These are phyloP conservation scores for Malassezia caprae DNA, from an alignment of 1,284 basidiomycete genomes.

Conservation along the genomic window DNA sequence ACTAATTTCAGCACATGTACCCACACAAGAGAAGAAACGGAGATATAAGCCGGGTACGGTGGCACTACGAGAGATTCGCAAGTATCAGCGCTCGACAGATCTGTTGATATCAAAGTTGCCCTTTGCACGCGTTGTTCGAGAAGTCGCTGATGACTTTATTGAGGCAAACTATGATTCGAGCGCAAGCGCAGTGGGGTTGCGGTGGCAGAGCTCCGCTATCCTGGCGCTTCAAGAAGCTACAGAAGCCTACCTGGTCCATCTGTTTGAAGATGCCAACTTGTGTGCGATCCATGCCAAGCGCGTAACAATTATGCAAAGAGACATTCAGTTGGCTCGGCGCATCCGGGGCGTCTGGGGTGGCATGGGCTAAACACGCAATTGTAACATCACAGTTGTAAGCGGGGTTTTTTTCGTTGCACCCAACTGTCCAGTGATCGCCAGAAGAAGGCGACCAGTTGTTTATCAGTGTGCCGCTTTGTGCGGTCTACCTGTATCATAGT, in stretches of 20 bases:
- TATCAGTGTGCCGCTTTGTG: slow-evolving; percentile 71
- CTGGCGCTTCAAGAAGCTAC: slow-evolving; percentile 47
- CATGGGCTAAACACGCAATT: slow-evolving; percentile 24
- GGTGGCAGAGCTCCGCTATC: slow-evolving; percentile 47
- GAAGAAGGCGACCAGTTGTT: slow-evolving; percentile 83
- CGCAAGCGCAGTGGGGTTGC: slow-evolving; percentile 30
- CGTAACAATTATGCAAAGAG: slow-evolving; percentile 47
- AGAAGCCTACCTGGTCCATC: slow-evolving; percentile 44
- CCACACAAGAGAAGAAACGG: slow-evolving; percentile 17
- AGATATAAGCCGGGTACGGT: slow-evolving; percentile 44
- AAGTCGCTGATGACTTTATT: slow-evolving; percentile 45
- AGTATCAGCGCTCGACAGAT: slow-evolving; percentile 46
- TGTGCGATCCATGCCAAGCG: slow-evolving; percentile 45
- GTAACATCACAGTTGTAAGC: slow-evolving; percentile 15
- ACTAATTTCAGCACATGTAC: neutral
- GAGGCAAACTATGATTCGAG: slow-evolving; percentile 32
- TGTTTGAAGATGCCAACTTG: slow-evolving; percentile 47
- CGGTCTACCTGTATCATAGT: slow-evolving; percentile 29
- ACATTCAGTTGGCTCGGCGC: slow-evolving; percentile 44
- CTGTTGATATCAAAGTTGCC: slow-evolving; percentile 44
- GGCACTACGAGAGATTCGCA: slow-evolving; percentile 45
- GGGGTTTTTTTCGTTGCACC: slow-evolving; percentile 52
- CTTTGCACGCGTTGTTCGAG: slow-evolving; percentile 44
- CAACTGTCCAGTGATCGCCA: slow-evolving; percentile 83
- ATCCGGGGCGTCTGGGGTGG: slow-evolving; percentile 46